Conservation (phyloP, 805 yeast genomes). For the Saccharomycopsis sp. region DNA sequence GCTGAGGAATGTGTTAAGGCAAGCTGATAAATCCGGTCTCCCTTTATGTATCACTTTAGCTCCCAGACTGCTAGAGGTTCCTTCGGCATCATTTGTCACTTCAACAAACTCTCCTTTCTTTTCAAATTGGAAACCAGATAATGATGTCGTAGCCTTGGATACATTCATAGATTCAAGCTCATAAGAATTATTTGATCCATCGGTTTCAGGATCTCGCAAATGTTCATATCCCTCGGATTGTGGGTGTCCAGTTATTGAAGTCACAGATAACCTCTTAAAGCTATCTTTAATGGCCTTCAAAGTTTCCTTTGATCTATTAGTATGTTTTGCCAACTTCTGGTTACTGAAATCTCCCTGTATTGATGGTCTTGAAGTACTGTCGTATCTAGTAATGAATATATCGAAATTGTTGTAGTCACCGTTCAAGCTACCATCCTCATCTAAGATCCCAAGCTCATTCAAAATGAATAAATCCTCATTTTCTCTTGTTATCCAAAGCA, state of each 20-base stretch:
- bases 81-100: neutral
- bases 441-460: conserved; percentile 29
- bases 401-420: conserved; percentile 24
- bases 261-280: conserved; percentile 1
- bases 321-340: neutral
- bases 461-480: conserved; percentile 42
- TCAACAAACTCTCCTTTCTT: conserved; percentile 3
- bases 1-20: conserved; percentile 25
- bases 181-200: neutral
- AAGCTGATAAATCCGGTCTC: conserved; percentile 37
- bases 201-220: conserved; percentile 6
- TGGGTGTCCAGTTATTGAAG: neutral
- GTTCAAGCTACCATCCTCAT: conserved; percentile 22
- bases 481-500: conserved; percentile 50
- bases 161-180: conserved; percentile 12
- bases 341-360: neutral
- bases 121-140: conserved; percentile 14
- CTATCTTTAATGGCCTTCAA: conserved; percentile 3
- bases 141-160: conserved; percentile 22
- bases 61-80: neutral
- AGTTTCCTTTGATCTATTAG: conserved; percentile 5
- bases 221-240: neutral
- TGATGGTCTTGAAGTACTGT: neutral
- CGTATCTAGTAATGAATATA: conserved; percentile 5
- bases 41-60: conserved; percentile 25